Percentiles rank a stretch among this genome's conserved stretches.
Conservation (phyloP, 2,329 filamentous ascomycete genomes). For the Talaromyces sp. region DNA sequence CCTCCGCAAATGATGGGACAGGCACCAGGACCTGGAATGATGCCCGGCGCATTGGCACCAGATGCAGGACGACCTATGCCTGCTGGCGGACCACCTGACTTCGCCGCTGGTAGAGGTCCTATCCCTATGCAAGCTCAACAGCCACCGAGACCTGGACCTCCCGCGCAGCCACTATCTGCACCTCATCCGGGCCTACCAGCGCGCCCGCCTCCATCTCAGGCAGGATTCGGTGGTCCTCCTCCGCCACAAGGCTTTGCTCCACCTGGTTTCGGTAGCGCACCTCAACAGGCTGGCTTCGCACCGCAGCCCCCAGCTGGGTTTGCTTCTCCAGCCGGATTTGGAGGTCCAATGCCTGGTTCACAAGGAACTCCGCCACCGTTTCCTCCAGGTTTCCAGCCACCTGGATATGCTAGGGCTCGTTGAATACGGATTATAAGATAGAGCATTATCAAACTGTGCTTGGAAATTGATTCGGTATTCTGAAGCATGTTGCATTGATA, state of each 20-base stretch:
- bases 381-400: slow-evolving; percentile 46
- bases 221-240: slow-evolving; percentile 62
- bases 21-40: slow-evolving; percentile 36
- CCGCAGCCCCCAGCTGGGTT: slow-evolving; percentile 50
- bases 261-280: slow-evolving; percentile 38
- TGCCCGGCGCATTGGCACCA: slow-evolving; percentile 47
- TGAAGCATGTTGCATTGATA: slow-evolving; percentile 14
- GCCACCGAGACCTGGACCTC: slow-evolving; percentile 53
- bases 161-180: slow-evolving; percentile 50
- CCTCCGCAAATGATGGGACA: slow-evolving; percentile 68
- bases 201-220: slow-evolving; percentile 67
- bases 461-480: neutral
- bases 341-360: slow-evolving; percentile 30
- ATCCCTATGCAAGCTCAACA: slow-evolving; percentile 42
- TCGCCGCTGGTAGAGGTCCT: slow-evolving; percentile 43
- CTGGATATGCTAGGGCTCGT: slow-evolving; percentile 39
- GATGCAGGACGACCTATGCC: slow-evolving; percentile 38
- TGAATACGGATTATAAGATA: slow-evolving; percentile 27
- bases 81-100: slow-evolving; percentile 32
- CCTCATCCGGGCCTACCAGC: slow-evolving; percentile 60
- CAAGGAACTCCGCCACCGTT: slow-evolving; percentile 35
- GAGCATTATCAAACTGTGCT: neutral
- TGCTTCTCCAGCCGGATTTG: slow-evolving; percentile 51
- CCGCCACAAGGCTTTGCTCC: slow-evolving; percentile 39
- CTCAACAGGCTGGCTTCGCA: slow-evolving; percentile 32